Evolutionary conservation across 2,329 filamentous ascomycete genomes (phyloP).

Genomic region (Didymella glomerata): DNA sequence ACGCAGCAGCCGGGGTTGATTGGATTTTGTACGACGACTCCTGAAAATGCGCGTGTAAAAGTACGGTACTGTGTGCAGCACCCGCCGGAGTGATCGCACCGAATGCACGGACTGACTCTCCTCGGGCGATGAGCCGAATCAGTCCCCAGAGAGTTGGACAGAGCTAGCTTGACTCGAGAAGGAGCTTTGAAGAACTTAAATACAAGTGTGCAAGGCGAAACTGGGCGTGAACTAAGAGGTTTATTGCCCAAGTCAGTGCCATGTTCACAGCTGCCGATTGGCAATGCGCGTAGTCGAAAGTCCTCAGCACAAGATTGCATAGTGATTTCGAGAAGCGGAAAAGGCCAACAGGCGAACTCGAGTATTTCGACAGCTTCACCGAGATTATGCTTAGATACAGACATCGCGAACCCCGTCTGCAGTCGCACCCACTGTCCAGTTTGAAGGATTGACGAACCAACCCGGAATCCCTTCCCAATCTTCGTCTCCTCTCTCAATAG

Average conservation of each 20-base stretch:
- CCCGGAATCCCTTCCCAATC: constrained; percentile 1
- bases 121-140: background rate
- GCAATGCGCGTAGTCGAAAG: background rate
- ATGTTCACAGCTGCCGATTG: background rate
- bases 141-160: background rate
- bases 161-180: background rate
- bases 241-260: background rate
- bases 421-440: background rate
- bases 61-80: background rate
- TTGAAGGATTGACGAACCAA: background rate
- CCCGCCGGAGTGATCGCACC: background rate
- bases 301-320: too few relatives aligned
- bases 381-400: too few relatives aligned
- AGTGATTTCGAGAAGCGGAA: too few relatives aligned
- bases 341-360: too few relatives aligned
- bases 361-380: too few relatives aligned
- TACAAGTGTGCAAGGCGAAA: background rate
- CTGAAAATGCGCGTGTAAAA: background rate
- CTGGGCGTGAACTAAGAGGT: background rate
- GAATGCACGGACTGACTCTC: background rate
- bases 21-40: background rate
- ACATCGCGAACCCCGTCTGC: too few relatives aligned
- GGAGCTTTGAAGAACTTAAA: background rate
- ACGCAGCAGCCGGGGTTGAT: background rate
- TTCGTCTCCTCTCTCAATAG: background rate